Evolutionary conservation across 495 filamentous ascomycete genomes (phyloP), one percentile per base, ranked within the genome.

Genomic region (Corynascus novoguineensis): DNA sequence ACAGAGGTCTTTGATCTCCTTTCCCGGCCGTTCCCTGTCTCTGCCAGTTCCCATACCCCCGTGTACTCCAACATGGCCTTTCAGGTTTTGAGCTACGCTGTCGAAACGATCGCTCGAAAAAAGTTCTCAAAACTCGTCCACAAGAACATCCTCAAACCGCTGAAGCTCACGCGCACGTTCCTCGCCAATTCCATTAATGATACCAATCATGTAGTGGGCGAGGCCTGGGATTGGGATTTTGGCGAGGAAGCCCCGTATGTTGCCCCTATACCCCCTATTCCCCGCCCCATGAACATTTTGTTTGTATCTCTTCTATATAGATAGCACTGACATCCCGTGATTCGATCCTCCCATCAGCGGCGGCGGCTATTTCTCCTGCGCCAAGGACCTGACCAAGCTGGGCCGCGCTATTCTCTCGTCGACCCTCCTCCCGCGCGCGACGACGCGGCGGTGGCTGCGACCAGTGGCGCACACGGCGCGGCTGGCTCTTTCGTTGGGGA

Each of bases 371-470:
- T 82, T 74, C 64, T 76, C 75, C 27, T 75, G 71, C 10, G 57
- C 70, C 19, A 59, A 67, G 7, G 81, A 84, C 60, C 61, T 84
- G 50, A 60, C 72, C 17, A 68, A 63, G 15, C 59, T 82, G 1
- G 80, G 81, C 35, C 71, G 67, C 8, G 75, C 76, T 24, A 80
- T 85, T 50, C 73, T 84, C 5, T 66, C 65, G 41, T 76, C 71
- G 22, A 67, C 69, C 5, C 64, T 83, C 6, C 60, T 83, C 5
- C 59, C 72, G 0, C 61, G 71, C 0, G 46, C 57, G 12, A 42
- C 62, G 10, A 85, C 81, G 1, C 72, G 78, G 55, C 55, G 65
- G 32, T 85, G 79, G 82, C 58, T 86, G 34, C 79, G 81, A 51
- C 80, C 81, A 4, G 10, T 62, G 24, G 54, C 71, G 1, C 72